Evolutionary conservation across 2,329 filamentous ascomycete genomes (phyloP), one percentile per base, ranked within the genome.

Genomic region (Penicillium janthinellum): DNA sequence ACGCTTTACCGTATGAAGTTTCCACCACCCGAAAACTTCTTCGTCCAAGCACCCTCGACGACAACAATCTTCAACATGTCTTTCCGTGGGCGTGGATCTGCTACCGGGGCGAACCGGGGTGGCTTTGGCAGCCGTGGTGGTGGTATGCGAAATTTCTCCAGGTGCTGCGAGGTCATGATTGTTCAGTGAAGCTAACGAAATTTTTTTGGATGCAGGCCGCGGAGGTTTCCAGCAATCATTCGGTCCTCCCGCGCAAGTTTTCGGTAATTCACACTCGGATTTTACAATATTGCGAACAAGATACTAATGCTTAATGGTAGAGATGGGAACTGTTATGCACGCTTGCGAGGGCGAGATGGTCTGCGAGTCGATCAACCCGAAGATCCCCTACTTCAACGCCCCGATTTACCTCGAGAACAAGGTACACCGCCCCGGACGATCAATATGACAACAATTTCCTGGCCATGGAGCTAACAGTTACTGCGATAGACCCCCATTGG

Each of bases 381-480:
- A 98, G 82, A 90, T 99, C 66, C 95, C 95, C 63, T 96, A 96
- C 83, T 99, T 99, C 89, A 98, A 97, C 83, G 95, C 95, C 63
- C 92, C 92, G 69, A 96, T 99, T 78, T 99, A 95, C 82, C 89
- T 98, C 72, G 94, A 98, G 85, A 99, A 98, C 84, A 99, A 98
- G 85, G 90, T 89, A 74, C 64, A 76, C 56, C 51, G 60, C 31
- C 37, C 39, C 22, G 38, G 44, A 48, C 22, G 41, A 31, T 15
- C 20, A 11, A 12, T 34, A n/a, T 22, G 5, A 14, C 14, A 20
- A 22, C 22, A 34, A 14, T 20, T 31, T 22, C 4, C 34, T 28
- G 14, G 11, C 20, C 4, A 6, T 45, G 20, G 22, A 53, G 44
- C 67, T 72, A 65, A 72, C 47, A 59, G 34, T 56, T 54, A 17